phyloP scores from a whole-genome alignment of 352 stramenopile genomes.

The Globisporangium splendens region DNA sequence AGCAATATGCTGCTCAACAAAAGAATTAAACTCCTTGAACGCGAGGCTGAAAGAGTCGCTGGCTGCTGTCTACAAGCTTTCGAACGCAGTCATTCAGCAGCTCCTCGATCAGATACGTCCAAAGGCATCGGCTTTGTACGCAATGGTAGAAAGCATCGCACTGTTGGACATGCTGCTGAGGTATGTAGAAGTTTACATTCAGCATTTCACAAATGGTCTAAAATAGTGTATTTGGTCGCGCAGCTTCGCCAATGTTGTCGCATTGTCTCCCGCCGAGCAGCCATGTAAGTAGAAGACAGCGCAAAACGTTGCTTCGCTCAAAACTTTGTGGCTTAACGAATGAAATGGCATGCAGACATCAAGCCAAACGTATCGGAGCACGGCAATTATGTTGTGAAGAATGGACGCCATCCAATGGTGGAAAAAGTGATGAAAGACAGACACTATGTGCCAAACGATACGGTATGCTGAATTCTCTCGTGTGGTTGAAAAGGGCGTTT shows the following conservation, averaged over 20 bases:
- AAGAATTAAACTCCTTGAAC: conserved; percentile 83
- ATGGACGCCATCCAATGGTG: conserved; percentile 75
- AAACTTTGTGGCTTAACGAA: not conserved
- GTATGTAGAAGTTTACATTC: conserved; percentile 18
- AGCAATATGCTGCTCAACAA: conserved; percentile 87
- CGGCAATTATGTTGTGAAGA: conserved; percentile 79
- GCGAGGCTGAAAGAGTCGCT: conserved; percentile 78
- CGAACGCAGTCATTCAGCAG: conserved; percentile 81
- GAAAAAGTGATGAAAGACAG: conserved; percentile 62
- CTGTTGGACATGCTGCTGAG: conserved; percentile 91
- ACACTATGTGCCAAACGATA: conserved; percentile 85
- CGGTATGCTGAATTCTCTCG: conserved; percentile 25
- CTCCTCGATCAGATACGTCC: conserved; percentile 79
- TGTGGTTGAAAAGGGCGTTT: not conserved
- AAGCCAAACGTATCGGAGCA: conserved; percentile 61
- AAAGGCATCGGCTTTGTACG: conserved; percentile 70
- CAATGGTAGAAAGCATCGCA: conserved; percentile 86
- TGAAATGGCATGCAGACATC: conserved; percentile 36
- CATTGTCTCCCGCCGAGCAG: conserved; percentile 62
- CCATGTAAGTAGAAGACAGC: conserved; percentile 43
- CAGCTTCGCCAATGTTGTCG: conserved; percentile 88
- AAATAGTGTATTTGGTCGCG: not conserved
- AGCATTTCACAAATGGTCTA: not conserved
- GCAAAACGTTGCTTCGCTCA: not conserved
- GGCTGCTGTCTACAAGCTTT: conserved; percentile 85